These are phyloP conservation scores for Teunomyces panamensis DNA, from an alignment of 805 yeast species.

Conservation along the genomic window DNA sequence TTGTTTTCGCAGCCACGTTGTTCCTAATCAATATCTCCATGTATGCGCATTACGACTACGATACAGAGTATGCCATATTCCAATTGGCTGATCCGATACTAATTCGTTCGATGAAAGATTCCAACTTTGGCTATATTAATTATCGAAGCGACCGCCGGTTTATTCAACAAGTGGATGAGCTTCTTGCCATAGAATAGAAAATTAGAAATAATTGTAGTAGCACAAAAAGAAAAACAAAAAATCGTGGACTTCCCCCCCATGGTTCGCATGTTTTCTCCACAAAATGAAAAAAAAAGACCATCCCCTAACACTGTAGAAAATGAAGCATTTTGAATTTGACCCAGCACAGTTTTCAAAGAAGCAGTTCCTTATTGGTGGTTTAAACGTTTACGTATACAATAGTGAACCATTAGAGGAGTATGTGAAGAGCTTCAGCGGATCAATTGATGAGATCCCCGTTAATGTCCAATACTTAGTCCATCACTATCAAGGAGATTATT, in stretches of 20 bases:
- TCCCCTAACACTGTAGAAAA: constrained; percentile 2
- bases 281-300: neutral
- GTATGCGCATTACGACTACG: neutral
- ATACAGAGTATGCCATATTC: neutral
- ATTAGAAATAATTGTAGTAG: neutral
- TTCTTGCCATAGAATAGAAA: neutral
- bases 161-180: neutral
- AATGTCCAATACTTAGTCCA: constrained; percentile 47
- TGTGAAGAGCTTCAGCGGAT: constrained; percentile 15
- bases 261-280: neutral
- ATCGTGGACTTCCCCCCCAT: neutral
- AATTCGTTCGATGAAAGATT: neutral
- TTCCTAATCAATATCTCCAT: constrained; percentile 2
- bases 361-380: constrained; percentile 41
- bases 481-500: constrained; percentile 41
- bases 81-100: neutral
- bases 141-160: neutral
- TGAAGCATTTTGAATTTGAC: constrained; percentile 17
- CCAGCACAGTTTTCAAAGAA: constrained; percentile 9
- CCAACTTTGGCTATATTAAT: constrained; percentile 1
- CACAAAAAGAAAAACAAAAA: neutral
- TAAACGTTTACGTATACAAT: constrained; percentile 44
- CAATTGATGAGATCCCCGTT: constrained; percentile 23
- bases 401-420: constrained; percentile 26
- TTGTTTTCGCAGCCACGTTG: constrained; percentile 1